Base-by-base conservation (phyloP, 2,329 filamentous ascomycete genomes). In the Calonectria pauciramosa region DNA sequence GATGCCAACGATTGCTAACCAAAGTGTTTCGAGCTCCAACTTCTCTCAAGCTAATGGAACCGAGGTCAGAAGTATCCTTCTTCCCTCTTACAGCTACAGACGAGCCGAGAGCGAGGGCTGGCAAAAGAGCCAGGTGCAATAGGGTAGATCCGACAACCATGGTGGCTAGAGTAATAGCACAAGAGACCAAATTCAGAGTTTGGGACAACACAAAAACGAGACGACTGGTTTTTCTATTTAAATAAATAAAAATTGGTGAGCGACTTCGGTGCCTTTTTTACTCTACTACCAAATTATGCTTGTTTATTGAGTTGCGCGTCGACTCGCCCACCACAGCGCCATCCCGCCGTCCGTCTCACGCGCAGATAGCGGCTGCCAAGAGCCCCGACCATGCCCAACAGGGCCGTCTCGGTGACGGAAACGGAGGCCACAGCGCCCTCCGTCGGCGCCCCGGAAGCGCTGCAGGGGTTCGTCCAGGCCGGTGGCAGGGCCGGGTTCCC, bases 1-100 rank as follows among this genome's bases (percentile, higher is more conserved):
- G 6, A n/a, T 10, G 28, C 1, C 1, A 13, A 23, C 6, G 20
- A 23, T 6, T 16, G 72, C 80, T 49, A 5, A 86, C 85, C 38
- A 86, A 70, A 1, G 85, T 86, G 76, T 86, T 86, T 8, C 85
- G 82, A 11, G 83, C 82, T 4, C 85, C 85, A 3, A 86, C 84
- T 63, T 86, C 85, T 14, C 85, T 75, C 18, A 84, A 52, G 13
- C 76, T 82, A 4, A 85, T 72, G 18, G 81, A 78, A 36, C 78
- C 78, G 28, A 77, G 76, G 74, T 84, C 80, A 51, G 84, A 84
- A 36, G 52, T 32, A 18, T 54, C 65, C 32, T 76, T 71, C 23
- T 70, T 70, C 1, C 56, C 68, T 34, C 74, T 59, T 5, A 77
- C 44, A 3, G 68, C 44, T 4, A 78, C 68, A 10, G 76, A 69